Evolutionary conservation across 2,329 filamentous ascomycete genomes (phyloP).

Genomic region (Periconia sp.): DNA sequence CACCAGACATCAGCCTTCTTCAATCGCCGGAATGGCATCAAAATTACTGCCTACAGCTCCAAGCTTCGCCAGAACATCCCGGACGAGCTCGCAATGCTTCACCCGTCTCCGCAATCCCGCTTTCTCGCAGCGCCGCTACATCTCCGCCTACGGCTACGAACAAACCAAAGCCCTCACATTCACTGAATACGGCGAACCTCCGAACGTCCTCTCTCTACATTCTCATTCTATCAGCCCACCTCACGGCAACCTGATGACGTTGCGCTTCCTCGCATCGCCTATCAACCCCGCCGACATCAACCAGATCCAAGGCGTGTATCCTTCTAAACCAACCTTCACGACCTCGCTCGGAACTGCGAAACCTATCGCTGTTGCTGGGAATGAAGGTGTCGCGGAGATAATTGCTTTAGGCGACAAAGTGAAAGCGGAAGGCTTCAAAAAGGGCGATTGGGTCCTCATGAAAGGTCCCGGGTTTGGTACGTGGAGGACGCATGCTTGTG

Average conservation of each 20-base stretch:
- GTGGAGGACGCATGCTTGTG: slow-evolving; percentile 89
- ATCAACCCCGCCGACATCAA: slow-evolving; percentile 99
- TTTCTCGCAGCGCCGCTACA: slow-evolving; percentile 47
- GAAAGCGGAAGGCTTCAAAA: slow-evolving; percentile 61
- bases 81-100: slow-evolving; percentile 20
- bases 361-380: slow-evolving; percentile 81
- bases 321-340: slow-evolving; percentile 79
- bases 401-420: slow-evolving; percentile 68
- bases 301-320: slow-evolving; percentile 96
- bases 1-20: background rate
- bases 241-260: slow-evolving; percentile 72
- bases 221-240: slow-evolving; percentile 77
- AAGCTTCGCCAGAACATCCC: slow-evolving; percentile 12
- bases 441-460: slow-evolving; percentile 95
- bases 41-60: slow-evolving; percentile 26
- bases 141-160: slow-evolving; percentile 76
- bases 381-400: slow-evolving; percentile 95
- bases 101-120: slow-evolving; percentile 17
- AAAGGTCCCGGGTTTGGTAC: slow-evolving; percentile 84
- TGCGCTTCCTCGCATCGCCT: slow-evolving; percentile 87
- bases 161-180: slow-evolving; percentile 85
- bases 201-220: slow-evolving; percentile 73
- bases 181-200: slow-evolving; percentile 75
- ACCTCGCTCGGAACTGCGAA: slow-evolving; percentile 76
- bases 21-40: slow-evolving; percentile 30